Evolutionary conservation across 2,329 filamentous ascomycete species (phyloP).

Genomic region (Amesomyces nigricolor): DNA sequence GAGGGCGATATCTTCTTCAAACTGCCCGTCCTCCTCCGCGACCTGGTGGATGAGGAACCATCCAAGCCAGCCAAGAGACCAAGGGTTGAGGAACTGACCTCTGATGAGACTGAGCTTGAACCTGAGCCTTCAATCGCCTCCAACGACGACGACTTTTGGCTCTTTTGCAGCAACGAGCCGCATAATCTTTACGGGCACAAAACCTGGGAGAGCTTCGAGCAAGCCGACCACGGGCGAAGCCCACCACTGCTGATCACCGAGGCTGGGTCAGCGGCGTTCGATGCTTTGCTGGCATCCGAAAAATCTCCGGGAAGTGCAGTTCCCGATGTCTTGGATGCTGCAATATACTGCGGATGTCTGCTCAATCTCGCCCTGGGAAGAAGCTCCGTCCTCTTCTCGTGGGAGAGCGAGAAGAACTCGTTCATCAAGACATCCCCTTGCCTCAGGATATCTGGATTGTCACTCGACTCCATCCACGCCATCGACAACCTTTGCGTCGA

Average conservation of each 20-base stretch:
- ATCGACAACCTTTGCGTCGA: conserved; percentile 43
- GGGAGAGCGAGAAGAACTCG: conserved; percentile 44
- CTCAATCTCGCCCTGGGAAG: conserved; percentile 64
- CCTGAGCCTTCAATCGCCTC: not conserved
- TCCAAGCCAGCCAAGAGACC: not conserved
- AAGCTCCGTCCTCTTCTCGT: conserved; percentile 65
- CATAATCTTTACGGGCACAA: conserved; percentile 42
- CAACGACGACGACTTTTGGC: conserved; percentile 44
- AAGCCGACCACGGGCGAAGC: conserved; percentile 34
- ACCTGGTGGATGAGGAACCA: conserved; percentile 8
- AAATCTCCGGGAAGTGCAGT: conserved; percentile 33
- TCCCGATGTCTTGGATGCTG: conserved; percentile 41
- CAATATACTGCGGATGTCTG: conserved; percentile 51
- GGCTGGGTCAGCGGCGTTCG: conserved; percentile 59
- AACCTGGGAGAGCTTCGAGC: conserved; percentile 65
- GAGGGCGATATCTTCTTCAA: conserved; percentile 39
- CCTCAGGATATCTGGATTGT: conserved; percentile 52
- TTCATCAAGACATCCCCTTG: conserved; percentile 47
- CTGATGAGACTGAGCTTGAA: not conserved
- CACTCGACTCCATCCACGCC: conserved; percentile 43
- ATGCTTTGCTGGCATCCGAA: conserved; percentile 51
- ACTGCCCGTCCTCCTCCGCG: conserved; percentile 32
- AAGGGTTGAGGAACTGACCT: not conserved
- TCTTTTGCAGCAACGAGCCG: conserved; percentile 33
- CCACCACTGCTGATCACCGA: conserved; percentile 58